Evolutionary conservation across 345 rosid genomes (phyloP).

Genomic region (Laguncularia racemosa): DNA sequence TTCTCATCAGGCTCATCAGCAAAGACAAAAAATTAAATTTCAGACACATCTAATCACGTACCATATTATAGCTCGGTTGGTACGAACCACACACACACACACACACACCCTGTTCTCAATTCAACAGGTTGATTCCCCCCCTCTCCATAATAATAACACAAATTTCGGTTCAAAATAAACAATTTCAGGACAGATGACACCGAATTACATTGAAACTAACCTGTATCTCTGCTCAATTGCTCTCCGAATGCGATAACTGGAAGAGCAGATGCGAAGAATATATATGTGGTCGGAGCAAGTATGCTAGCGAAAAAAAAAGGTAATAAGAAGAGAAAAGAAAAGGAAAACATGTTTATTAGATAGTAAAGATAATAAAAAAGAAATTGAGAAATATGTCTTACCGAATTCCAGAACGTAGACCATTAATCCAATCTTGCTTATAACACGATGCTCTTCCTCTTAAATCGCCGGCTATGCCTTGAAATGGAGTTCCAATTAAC

Average conservation of each 20-base stretch:
- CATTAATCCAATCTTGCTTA: slow-evolving; percentile 59
- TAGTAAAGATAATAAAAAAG: too few relatives aligned
- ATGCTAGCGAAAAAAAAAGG: slow-evolving; percentile 26
- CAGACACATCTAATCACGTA: background rate
- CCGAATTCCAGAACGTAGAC: slow-evolving; percentile 52
- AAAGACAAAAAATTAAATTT: background rate
- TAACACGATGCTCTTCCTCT: slow-evolving; percentile 53
- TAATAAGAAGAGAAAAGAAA: background rate
- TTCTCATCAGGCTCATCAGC: background rate
- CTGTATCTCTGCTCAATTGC: slow-evolving; percentile 76
- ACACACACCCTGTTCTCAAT: too few relatives aligned
- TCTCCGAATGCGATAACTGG: slow-evolving; percentile 88
- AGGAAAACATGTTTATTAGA: too few relatives aligned
- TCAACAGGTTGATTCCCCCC: too few relatives aligned
- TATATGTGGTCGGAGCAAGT: slow-evolving; percentile 78
- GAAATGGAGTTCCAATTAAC: slow-evolving; percentile 31
- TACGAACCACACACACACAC: too few relatives aligned
- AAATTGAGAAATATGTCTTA: slow-evolving; percentile 8
- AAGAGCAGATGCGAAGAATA: slow-evolving; percentile 76
- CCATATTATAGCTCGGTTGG: background rate
- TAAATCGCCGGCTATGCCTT: slow-evolving; percentile 47
- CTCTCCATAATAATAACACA: too few relatives aligned
- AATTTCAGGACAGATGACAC: background rate
- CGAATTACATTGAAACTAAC: slow-evolving; percentile 9
- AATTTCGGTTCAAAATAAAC: too few relatives aligned